phyloP scores from a whole-genome alignment of 345 rosid genomes.

The Pseudoturritis turrita region DNA sequence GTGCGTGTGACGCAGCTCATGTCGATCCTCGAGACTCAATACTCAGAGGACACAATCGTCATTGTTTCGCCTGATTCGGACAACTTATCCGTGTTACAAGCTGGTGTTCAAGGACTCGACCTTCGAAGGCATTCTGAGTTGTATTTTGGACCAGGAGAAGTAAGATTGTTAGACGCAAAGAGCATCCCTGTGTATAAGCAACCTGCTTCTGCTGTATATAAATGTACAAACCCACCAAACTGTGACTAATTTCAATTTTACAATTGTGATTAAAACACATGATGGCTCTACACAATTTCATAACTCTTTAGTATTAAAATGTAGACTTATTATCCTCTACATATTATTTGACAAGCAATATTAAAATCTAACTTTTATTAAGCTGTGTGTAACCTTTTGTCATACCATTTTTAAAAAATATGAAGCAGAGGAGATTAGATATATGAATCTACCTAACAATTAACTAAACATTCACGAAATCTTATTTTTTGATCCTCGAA shows the following conservation, averaged over 20 bases:
- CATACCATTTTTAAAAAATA: no score
- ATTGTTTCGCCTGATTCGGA: conserved; percentile 92
- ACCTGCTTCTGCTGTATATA: conserved; percentile 80
- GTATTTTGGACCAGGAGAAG: conserved; percentile 72
- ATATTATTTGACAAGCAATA: no score
- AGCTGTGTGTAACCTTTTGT: no score
- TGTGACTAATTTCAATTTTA: conserved; percentile 41
- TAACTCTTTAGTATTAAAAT: no score
- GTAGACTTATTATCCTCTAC: no score
- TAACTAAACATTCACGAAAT: background rate
- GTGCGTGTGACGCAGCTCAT: conserved; percentile 88
- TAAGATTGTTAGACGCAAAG: conserved; percentile 61
- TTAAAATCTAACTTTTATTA: no score
- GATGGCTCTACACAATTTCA: no score
- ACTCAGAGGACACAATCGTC: conserved; percentile 66
- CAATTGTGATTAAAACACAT: background rate
- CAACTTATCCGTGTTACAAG: conserved; percentile 76
- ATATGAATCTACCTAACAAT: background rate
- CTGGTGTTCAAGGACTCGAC: conserved; percentile 81
- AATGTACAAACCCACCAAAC: conserved; percentile 74
- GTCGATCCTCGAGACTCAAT: conserved; percentile 94
- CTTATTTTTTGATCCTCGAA: background rate
- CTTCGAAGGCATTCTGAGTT: conserved; percentile 81
- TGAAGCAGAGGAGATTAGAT: background rate
- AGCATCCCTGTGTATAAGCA: conserved; percentile 81